Evolutionary conservation across 2,329 filamentous ascomycete species (phyloP).

Genomic region (Cladosporium austrohemisphaericum): DNA sequence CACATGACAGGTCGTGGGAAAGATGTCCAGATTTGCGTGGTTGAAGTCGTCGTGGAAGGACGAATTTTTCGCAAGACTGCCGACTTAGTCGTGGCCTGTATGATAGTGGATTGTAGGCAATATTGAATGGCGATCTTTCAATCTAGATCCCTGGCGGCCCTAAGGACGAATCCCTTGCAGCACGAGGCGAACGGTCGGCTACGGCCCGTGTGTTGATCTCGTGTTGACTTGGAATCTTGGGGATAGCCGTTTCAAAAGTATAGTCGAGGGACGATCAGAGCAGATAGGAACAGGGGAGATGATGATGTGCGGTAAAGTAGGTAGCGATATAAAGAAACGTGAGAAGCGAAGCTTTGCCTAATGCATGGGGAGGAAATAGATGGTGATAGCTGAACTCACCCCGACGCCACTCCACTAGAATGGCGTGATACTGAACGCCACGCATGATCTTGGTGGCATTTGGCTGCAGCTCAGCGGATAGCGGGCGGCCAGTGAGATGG

Average conservation of each 20-base stretch:
- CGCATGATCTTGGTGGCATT: neutral
- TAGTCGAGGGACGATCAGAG: slow-evolving; percentile 5
- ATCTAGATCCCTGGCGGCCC: slow-evolving; percentile 15
- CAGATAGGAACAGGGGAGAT: slow-evolving; percentile 14
- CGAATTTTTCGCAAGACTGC: no score
- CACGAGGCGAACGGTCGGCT: slow-evolving; percentile 15
- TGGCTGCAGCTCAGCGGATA: slow-evolving; percentile 2
- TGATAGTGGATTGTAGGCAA: slow-evolving; percentile 11
- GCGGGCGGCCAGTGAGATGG: neutral
- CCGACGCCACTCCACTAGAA: slow-evolving; percentile 11
- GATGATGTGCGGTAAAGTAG: slow-evolving; percentile 19
- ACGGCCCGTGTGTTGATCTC: slow-evolving; percentile 19
- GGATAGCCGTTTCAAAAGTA: slow-evolving; percentile 11
- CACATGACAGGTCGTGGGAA: slow-evolving; percentile 21
- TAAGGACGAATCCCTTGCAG: slow-evolving; percentile 20
- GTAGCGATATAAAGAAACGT: slow-evolving; percentile 9
- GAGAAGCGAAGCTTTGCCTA: slow-evolving; percentile 11
- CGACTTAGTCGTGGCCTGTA: slow-evolving; percentile 10
- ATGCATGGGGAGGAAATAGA: slow-evolving; percentile 9
- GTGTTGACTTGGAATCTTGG: slow-evolving; percentile 14
- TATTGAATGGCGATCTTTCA: slow-evolving; percentile 12
- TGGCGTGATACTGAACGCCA: slow-evolving; percentile 11
- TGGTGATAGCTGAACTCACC: slow-evolving; percentile 8
- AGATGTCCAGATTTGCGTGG: slow-evolving; percentile 9
- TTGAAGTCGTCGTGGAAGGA: neutral